phyloP scores from a whole-genome alignment of 257 asterid species.

The Penstemon eatonii region DNA sequence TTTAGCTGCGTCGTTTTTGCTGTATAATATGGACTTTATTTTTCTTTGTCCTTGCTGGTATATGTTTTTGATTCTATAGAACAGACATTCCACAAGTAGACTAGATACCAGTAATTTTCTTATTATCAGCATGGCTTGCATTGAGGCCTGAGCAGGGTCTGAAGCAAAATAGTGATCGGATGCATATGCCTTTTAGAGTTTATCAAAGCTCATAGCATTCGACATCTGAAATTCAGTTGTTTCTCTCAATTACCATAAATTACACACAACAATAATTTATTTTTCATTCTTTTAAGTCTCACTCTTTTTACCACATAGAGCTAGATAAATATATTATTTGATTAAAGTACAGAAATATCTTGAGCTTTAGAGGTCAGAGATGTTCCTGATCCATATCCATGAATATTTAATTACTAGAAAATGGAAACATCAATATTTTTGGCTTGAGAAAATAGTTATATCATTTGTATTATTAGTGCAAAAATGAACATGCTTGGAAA shows the following conservation, averaged over 20 bases:
- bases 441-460: conserved; percentile 13
- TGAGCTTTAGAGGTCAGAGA: neutral
- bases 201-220: conserved; percentile 6
- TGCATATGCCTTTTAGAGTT: neutral
- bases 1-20: neutral
- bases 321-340: neutral
- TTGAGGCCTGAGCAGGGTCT: conserved; percentile 6
- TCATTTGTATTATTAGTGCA: conserved; percentile 10
- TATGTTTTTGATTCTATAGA: conserved; percentile 5
- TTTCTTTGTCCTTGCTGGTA: neutral
- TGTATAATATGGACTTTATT: neutral
- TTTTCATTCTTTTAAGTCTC: no score
- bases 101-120: neutral
- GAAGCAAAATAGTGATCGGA: conserved; percentile 6
- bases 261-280: neutral
- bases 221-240: neutral
- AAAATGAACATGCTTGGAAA: conserved; percentile 26
- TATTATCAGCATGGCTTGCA: conserved; percentile 13
- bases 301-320: conserved; percentile 3
- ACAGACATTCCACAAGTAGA: neutral
- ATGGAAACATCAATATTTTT: neutral
- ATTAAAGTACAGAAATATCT: neutral
- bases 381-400: neutral
- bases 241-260: conserved; percentile 7
- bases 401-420: neutral